phyloP scores from a whole-genome alignment of 169 alveolate species.

The Ichthyophthirius multifiliis region DNA sequence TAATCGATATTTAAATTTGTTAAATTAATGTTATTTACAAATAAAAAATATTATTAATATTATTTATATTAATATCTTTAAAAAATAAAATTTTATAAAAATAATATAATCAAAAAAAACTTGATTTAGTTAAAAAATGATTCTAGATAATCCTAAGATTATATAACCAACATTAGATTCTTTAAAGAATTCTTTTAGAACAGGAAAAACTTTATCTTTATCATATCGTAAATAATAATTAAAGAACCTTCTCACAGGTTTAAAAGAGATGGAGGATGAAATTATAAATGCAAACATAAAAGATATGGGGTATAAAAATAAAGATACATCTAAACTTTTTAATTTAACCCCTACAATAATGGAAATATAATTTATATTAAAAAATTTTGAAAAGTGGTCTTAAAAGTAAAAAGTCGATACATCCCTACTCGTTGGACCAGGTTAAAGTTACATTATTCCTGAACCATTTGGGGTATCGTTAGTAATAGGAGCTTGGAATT shows the following conservation, averaged over 20 bases:
- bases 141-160: conserved; percentile 16
- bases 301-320: conserved; percentile 29
- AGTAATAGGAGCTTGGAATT: conserved; percentile 86
- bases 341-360: neutral
- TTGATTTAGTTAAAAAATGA: neutral
- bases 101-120: neutral
- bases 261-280: conserved; percentile 22
- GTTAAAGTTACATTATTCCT: conserved; percentile 59
- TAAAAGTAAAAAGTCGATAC: conserved; percentile 57
- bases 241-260: conserved; percentile 16
- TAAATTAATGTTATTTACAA: no score
- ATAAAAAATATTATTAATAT: no score
- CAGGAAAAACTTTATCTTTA: conserved; percentile 18
- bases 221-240: conserved; percentile 22
- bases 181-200: conserved; percentile 13
- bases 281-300: conserved; percentile 15
- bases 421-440: conserved; percentile 68
- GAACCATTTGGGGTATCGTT: conserved; percentile 85
- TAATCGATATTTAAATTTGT: no score
- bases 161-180: conserved; percentile 18
- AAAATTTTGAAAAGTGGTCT: conserved; percentile 52
- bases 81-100: neutral
- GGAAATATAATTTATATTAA: conserved; percentile 35
- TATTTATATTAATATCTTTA: no score
- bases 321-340: neutral